Conservation (phyloP, 305 asterid genomes). For the Rubia tinctorum region DNA sequence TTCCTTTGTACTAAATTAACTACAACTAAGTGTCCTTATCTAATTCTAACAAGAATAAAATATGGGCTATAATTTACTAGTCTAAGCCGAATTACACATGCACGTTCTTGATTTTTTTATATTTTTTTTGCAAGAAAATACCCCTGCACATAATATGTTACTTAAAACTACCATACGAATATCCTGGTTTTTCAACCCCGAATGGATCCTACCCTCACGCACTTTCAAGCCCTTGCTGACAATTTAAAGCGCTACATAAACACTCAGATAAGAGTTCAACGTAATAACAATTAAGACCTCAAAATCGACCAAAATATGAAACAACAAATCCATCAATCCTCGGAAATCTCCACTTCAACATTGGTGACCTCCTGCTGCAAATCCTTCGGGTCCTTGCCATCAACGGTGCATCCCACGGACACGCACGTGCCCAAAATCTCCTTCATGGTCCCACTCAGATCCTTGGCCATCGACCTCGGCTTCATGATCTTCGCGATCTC, state of each 20-base stretch:
- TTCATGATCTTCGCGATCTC: conserved; percentile 61
- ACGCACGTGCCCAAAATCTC: conserved; percentile 68
- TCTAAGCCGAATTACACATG: no score
- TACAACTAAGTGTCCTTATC: no score
- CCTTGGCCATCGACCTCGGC: conserved; percentile 58
- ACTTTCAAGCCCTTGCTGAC: not conserved
- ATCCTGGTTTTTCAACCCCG: conserved; percentile 7
- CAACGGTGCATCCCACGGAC: conserved; percentile 62
- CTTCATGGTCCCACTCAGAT: conserved; percentile 54
- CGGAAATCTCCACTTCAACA: conserved; percentile 58
- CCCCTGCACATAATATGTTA: not conserved
- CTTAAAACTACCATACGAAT: conserved; percentile 12
- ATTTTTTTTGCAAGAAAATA: not conserved
- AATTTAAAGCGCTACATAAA: conserved; percentile 12
- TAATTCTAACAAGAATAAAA: no score
- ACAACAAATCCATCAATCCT: conserved; percentile 29
- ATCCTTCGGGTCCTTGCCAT: conserved; percentile 68
- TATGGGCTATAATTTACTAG: no score
- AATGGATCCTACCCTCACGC: not conserved
- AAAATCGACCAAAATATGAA: not conserved
- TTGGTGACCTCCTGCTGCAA: conserved; percentile 61
- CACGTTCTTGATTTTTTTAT: no score
- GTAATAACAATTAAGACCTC: not conserved
- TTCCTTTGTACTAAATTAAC: no score
- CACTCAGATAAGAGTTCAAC: conserved; percentile 2